Evolutionary conservation across 768 basidiomycete species (phyloP), one percentile per base, ranked within the genome.

Genomic region (Megacollybia marginata): DNA sequence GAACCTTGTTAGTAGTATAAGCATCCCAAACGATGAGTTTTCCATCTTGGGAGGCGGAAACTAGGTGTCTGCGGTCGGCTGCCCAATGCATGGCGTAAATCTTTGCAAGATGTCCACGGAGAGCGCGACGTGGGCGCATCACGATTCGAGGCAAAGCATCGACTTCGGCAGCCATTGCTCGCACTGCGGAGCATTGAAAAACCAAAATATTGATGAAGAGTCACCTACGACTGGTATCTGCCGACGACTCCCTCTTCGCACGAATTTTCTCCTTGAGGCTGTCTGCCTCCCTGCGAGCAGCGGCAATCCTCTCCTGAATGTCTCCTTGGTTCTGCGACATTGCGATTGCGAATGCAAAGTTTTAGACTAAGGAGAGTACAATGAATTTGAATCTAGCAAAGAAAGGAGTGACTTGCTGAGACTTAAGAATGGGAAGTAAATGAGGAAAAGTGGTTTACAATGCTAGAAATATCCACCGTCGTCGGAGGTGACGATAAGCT

Each of bases 71-170:
- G 62, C 92, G 82, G 74, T 99, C 95, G 47, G 88, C 84, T 33
- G 95, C 88, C 96, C 96, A 99, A 68, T 99, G 96, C 90, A 99
- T 96, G 44, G 95, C 95, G 67, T 99, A 99, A 63, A 99, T 98
- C 78, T 99, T 99, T 54, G 95, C 95, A 47, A 99, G 83, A 70
- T 99, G 95, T 23, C 95, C 95, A 62, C 93, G 86, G 58, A 99
- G 84, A 54, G 92, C 88, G 57, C 95, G 88, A 51, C 96, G 82
- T 48, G 92, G 90, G 59, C 92, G 89, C 90, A 99, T 94, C 35
- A 95, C 86, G 62, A 99, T 92, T 52, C 95, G 88, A 40, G 95
- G 95, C 47, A 99, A 78, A 15, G 92, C 85, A 56, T 96, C 93
- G 38, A 97, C 89, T 64, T 99, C 96, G 38, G 87, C 85, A 20